Base-by-base conservation (phyloP, 2,329 filamentous ascomycete genomes). In the Ophiostoma piceae region DNA sequence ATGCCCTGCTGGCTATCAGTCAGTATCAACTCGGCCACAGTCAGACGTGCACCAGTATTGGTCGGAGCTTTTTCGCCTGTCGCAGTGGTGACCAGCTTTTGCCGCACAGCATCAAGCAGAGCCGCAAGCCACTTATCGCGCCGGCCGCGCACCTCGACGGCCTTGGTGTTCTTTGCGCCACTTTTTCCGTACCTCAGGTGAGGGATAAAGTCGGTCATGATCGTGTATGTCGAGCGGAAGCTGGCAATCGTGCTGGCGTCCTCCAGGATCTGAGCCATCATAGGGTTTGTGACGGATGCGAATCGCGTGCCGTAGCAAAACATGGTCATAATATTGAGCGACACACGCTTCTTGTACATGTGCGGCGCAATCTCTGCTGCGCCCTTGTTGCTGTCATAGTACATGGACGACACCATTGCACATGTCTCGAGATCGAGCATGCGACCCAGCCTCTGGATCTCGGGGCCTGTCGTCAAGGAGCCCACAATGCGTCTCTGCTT, bases 241-340 rank as follows among this genome's bases (percentile, higher is more conserved):
- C 91, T 92, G 70, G 88, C 89, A 26, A 95, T 87, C 4, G 87
- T 88, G 39, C 90, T 84, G 77, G 94, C 92, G 2, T 94, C 91
- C 66, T 88, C 82, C 0, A 88, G 87, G 71, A 95, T 93, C 76
- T 94, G 92, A 22, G 6, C 92, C 92, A 77, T 94, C 94, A 78
- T 92, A 93, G 67, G 94, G 82, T 0, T 90, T 93, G 72, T 94
- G 79, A 7, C 88, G 90, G 0, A 90, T 92, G 75, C 92, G 93
- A 26, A 94, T 83, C 0, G 91, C 90, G 72, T 90, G 92, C 0
- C 90, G 85, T 92, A 90, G 78, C 93, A 91, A 0, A 88, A 83
- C 12, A 86, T 87, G 0, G 91, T 90, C 72, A 94, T 89, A 43
- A 94, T 80, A 57, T 92, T 51, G 5, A 51, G 47, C 47, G 47